Percentiles rank a stretch among this genome's conserved stretches.
Conservation (phyloP, 2,329 filamentous ascomycete genomes). For the Sarocladium kiliense region DNA sequence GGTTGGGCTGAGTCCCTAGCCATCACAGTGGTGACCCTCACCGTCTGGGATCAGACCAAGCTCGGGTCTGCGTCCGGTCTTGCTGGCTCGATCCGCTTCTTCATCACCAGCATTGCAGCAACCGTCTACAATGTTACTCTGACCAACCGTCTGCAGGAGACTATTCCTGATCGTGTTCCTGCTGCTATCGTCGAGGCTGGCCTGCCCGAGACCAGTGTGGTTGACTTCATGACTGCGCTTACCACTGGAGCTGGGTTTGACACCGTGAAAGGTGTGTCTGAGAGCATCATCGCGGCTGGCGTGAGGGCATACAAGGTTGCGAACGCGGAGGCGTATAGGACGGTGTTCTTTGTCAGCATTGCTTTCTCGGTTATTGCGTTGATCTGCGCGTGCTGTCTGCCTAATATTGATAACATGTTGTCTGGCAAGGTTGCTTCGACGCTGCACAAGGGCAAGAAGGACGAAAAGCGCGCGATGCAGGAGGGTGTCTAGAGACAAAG, state of each 20-base stretch:
- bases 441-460: constrained; percentile 21
- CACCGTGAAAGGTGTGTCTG: constrained; percentile 23
- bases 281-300: constrained; percentile 23
- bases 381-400: constrained; percentile 23
- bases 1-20: constrained; percentile 29
- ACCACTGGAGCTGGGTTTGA: constrained; percentile 21
- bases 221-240: constrained; percentile 27
- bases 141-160: constrained; percentile 24
- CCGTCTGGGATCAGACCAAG: constrained; percentile 27
- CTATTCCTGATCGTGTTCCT: constrained; percentile 24
- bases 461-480: constrained; percentile 14
- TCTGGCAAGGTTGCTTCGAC: constrained; percentile 26
- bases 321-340: constrained; percentile 27
- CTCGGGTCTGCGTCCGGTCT: constrained; percentile 29
- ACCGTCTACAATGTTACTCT: constrained; percentile 29
- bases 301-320: constrained; percentile 25
- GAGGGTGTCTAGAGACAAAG: neutral
- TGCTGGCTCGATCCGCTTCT: constrained; percentile 30
- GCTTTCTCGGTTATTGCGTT: constrained; percentile 27
- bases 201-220: constrained; percentile 27
- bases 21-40: constrained; percentile 28
- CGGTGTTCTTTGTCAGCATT: constrained; percentile 29
- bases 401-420: constrained; percentile 27
- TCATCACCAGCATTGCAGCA: constrained; percentile 26
- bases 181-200: constrained; percentile 30